Conservation (phyloP, 2,329 filamentous ascomycete genomes). For the Mariannaea sp. region DNA sequence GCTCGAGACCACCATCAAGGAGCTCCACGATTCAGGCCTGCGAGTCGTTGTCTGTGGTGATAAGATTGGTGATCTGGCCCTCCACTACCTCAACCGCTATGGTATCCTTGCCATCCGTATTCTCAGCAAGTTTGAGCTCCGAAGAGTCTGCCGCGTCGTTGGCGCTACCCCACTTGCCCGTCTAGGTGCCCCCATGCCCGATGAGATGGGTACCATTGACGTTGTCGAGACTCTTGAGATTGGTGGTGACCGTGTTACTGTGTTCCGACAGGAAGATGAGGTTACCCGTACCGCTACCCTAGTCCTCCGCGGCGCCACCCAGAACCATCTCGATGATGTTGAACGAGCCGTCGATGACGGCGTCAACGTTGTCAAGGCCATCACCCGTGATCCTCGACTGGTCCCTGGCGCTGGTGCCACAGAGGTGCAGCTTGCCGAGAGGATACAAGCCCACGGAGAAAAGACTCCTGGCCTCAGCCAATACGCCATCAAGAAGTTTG, state of each 20-base stretch:
- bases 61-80: constrained; percentile 91
- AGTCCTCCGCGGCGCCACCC: constrained; percentile 91
- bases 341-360: constrained; percentile 97
- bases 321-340: constrained; percentile 96
- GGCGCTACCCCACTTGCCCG: constrained; percentile 95
- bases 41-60: constrained; percentile 91
- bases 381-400: constrained; percentile 88
- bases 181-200: constrained; percentile 97
- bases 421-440: constrained; percentile 91
- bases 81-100: constrained; percentile 98
- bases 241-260: constrained; percentile 95
- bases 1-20: constrained; percentile 90
- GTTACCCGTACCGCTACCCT: constrained; percentile 91
- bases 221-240: constrained; percentile 97
- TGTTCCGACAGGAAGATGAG: constrained; percentile 96
- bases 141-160: constrained; percentile 92
- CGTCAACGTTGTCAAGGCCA: constrained; percentile 98
- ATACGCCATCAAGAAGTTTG: constrained; percentile 97
- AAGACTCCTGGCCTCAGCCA: constrained; percentile 91
- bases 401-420: constrained; percentile 94
- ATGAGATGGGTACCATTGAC: constrained; percentile 96
- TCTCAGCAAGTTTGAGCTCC: constrained; percentile 96
- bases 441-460: constrained; percentile 87
- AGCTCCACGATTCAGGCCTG: constrained; percentile 90
- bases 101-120: constrained; percentile 96